phyloP scores from a whole-genome alignment of 306 rosid genomes.

The Morella rubra region DNA sequence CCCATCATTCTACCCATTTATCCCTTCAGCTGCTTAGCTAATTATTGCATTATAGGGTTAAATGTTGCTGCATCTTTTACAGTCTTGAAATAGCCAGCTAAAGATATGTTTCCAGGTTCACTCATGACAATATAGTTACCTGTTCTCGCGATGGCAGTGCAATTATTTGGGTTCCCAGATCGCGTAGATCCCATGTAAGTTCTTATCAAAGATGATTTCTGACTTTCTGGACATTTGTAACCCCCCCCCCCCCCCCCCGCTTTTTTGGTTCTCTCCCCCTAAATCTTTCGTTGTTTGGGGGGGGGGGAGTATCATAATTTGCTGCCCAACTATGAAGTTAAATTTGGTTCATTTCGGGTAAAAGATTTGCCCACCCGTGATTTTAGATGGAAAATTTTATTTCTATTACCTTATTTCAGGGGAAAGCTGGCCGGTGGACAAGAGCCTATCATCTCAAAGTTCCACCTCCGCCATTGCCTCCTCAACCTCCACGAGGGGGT shows the following conservation, averaged over 20 bases:
- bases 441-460: conserved; percentile 97
- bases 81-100: conserved; percentile 2
- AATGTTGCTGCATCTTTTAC: not conserved
- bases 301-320: conserved; percentile 13
- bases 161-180: conserved; percentile 94
- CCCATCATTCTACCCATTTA: conserved; percentile 8
- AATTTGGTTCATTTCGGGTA: conserved; percentile 5
- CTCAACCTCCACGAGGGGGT: conserved; percentile 92
- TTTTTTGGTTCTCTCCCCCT: not conserved
- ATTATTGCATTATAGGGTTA: not conserved
- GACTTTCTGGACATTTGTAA: conserved; percentile 12
- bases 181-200: conserved; percentile 93
- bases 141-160: conserved; percentile 99
- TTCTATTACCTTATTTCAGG: conserved; percentile 45
- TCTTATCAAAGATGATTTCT: conserved; percentile 18
- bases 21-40: conserved; percentile 19
- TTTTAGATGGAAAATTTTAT: conserved; percentile 20
- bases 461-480: conserved; percentile 98
- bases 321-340: conserved; percentile 18
- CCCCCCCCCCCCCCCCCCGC: conserved; percentile 5
- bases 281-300: not conserved
- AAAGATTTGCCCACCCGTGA: conserved; percentile 1
- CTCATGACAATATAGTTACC: conserved; percentile 93
- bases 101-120: conserved; percentile 67
- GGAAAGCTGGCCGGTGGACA: conserved; percentile 93